phyloP scores from a whole-genome alignment of 208 protist species.

The Leishmania tarentolae region DNA sequence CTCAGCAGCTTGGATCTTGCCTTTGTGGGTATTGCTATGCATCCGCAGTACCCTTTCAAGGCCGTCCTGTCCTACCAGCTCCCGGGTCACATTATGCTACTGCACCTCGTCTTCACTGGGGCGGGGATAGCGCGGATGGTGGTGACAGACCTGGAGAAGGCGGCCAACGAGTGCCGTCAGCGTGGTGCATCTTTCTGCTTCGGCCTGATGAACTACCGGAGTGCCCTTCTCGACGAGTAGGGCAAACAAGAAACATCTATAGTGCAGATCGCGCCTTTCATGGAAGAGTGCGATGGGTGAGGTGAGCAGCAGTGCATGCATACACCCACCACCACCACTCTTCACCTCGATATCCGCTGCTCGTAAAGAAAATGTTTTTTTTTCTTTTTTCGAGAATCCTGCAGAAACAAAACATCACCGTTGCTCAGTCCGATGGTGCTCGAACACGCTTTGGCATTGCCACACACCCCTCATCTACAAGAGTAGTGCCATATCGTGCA shows the following conservation, averaged over 20 bases:
- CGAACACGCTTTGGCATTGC: not conserved
- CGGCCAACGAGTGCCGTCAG: slow-evolving; percentile 30
- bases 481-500: not conserved
- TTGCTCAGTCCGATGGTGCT: not conserved
- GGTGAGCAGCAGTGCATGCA: not conserved
- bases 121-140: slow-evolving; percentile 21
- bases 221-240: slow-evolving; percentile 19
- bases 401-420: not conserved
- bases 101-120: slow-evolving; percentile 45
- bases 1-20: slow-evolving; percentile 46
- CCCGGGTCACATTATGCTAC: slow-evolving; percentile 17
- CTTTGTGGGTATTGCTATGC: slow-evolving; percentile 32
- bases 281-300: not conserved
- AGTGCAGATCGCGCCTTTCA: not conserved
- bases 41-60: slow-evolving; percentile 37
- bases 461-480: not conserved
- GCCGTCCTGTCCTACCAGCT: slow-evolving; percentile 45
- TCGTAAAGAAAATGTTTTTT: not conserved
- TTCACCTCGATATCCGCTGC: not conserved
- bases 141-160: slow-evolving; percentile 33
- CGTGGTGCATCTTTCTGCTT: slow-evolving; percentile 42
- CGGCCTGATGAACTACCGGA: slow-evolving; percentile 34
- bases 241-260: not conserved
- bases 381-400: not conserved
- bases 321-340: not conserved